A percentile compares a stretch with the other conserved stretches of the same genome.
Conservation (phyloP, 345 rosid genomes). For the Turritis glabra region DNA sequence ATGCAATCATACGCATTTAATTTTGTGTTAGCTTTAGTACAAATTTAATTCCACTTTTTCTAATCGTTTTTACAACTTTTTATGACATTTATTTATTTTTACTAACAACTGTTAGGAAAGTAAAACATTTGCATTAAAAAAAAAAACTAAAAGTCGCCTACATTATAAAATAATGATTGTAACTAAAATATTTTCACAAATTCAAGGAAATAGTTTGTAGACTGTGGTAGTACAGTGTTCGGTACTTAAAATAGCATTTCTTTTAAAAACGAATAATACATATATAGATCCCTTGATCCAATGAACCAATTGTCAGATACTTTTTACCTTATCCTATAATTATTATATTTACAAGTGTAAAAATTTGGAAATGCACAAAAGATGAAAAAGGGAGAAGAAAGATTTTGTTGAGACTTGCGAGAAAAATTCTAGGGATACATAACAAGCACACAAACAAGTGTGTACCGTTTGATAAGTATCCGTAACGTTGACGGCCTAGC, state of each 20-base stretch:
- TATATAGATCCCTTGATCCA: neutral
- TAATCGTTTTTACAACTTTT: no score
- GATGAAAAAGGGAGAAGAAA: neutral
- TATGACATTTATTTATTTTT: neutral
- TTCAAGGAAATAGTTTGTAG: no score
- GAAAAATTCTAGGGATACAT: neutral
- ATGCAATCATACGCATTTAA: no score
- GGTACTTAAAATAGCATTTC: neutral
- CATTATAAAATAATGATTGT: no score
- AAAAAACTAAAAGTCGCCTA: neutral
- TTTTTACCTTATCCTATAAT: neutral
- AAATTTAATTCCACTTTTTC: no score
- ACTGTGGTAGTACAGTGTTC: neutral
- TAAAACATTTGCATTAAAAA: neutral
- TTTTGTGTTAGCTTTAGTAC: no score
- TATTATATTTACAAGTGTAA: conserved; percentile 27
- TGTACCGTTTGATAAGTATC: conserved; percentile 14
- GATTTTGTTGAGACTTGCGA: neutral
- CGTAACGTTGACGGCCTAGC: conserved; percentile 10
- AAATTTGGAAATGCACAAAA: neutral
- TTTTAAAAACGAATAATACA: neutral
- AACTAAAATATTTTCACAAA: no score
- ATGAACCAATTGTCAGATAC: neutral
- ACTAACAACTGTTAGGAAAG: no score
- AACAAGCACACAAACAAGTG: conserved; percentile 10